Percentiles rank a stretch among this genome's conserved stretches.
Conservation (phyloP, 768 basidiomycete genomes). For the Pisolithus orientalis region DNA sequence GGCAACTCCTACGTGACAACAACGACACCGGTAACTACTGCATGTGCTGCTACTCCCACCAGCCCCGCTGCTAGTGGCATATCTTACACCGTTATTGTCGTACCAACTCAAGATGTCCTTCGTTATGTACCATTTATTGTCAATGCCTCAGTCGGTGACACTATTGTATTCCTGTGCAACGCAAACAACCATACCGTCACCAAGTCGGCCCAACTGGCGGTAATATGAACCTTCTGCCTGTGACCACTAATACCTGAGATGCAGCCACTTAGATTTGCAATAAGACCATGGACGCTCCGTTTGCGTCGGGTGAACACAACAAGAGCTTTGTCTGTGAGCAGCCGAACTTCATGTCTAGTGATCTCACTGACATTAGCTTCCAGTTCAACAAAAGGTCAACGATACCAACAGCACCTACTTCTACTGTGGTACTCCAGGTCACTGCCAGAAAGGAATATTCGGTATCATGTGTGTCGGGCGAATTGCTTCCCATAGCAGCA, state of each 20-base stretch:
- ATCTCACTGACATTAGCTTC: conserved; percentile 14
- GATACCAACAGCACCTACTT: conserved; percentile 67
- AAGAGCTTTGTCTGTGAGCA: conserved; percentile 54
- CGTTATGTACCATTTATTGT: conserved; percentile 71
- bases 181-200: conserved; percentile 41
- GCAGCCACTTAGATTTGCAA: conserved; percentile 49
- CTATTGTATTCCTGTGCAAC: conserved; percentile 70
- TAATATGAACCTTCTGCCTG: background rate
- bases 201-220: conserved; percentile 27
- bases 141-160: conserved; percentile 74
- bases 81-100: conserved; percentile 74
- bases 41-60: conserved; percentile 9
- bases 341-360: background rate
- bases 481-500: background rate
- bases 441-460: conserved; percentile 84
- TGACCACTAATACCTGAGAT: no score
- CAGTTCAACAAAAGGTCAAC: conserved; percentile 67
- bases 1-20: conserved; percentile 21
- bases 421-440: conserved; percentile 64
- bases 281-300: conserved; percentile 51
- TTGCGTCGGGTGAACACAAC: conserved; percentile 51
- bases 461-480: conserved; percentile 51
- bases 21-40: conserved; percentile 17
- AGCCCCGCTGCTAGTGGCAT: conserved; percentile 36
- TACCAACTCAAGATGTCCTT: conserved; percentile 61